These are phyloP conservation scores for Russula griseocarnosa DNA, from an alignment of 768 basidiomycete genomes.

Conservation along the genomic window DNA sequence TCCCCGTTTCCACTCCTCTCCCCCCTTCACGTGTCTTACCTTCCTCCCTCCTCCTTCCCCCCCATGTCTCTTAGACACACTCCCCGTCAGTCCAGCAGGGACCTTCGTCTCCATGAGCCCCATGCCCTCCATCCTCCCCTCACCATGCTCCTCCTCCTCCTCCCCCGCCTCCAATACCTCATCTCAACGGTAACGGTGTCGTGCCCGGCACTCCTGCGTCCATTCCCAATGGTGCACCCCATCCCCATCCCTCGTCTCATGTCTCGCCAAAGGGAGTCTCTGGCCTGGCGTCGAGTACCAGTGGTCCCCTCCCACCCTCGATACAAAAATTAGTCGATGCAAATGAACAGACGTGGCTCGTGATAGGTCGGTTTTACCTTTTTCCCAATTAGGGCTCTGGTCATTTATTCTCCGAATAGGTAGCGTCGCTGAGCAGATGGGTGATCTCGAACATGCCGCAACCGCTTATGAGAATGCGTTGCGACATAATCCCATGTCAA, in stretches of 20 bases:
- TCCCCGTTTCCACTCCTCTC: conserved; percentile 34
- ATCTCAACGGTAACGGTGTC: conserved; percentile 52
- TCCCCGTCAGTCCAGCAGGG: conserved; percentile 56
- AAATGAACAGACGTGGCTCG: conserved; percentile 93
- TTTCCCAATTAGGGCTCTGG: conserved; percentile 18
- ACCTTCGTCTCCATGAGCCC: conserved; percentile 61
- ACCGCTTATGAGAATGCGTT: conserved; percentile 93
- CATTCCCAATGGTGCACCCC: conserved; percentile 43
- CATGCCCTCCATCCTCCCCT: conserved; percentile 44
- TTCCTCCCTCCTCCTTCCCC: conserved; percentile 24
- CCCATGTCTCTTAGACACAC: conserved; percentile 59
- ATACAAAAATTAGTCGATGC: conserved; percentile 78
- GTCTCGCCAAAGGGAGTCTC: conserved; percentile 38
- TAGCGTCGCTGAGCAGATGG: conserved; percentile 92
- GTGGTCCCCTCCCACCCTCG: conserved; percentile 37
- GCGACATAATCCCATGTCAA: conserved; percentile 89
- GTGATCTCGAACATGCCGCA: conserved; percentile 88
- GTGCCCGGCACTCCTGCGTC: conserved; percentile 43
- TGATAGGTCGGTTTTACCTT: conserved; percentile 62
- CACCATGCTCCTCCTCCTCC: conserved; percentile 43
- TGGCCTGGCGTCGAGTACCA: conserved; percentile 29
- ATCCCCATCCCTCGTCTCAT: conserved; percentile 36
- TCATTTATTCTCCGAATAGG: conserved; percentile 49
- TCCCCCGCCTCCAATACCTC: conserved; percentile 41
- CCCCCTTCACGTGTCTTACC: conserved; percentile 32